Base-by-base conservation (phyloP, 129 eudicot species). In the Logfia minima region DNA sequence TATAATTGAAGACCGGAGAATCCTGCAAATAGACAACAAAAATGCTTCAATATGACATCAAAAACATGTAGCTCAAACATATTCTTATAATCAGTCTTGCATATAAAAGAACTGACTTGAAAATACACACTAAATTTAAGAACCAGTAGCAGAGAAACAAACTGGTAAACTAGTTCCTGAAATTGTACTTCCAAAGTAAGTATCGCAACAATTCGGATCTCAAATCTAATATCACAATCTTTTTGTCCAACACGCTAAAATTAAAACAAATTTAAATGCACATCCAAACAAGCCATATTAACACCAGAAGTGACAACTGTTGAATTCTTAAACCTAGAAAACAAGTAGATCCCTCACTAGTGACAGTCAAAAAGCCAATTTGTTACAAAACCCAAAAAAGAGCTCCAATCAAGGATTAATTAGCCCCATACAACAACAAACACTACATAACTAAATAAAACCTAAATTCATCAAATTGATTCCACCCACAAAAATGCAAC, bases 1-100 rank as follows among this genome's bases (percentile, higher is more conserved):
- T 86, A 77, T 88, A 95, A 78, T 86, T 90, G 31, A 88, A 95
- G 64, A 95, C 92, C 2, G 99, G 99, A 8, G 99, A 95, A 21
- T 95, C 96, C 99, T 95, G 99, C 90, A 82, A 39, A 23, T 6
- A 61, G 13, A 79, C 65, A 75, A 72, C 45, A 80, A 69, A 1
- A 65, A 22, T 13, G 7, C 73, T 68, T 81, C 51, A 81, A 55
- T 28, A 66, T 2, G 19, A 17, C 43, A 66, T 16, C 26, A 24
- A 32, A 32, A 66, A 52, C n/a, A 10, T 16, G 39, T 10, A 34
- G 13, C 52, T 32, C 24, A 16, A 4, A 45, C 21, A 21, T 11
- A 48, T 34, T 19, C 1, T 6, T 64, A n/a, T 21, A 66, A 67
- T 22, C 75, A 34, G n/a, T 65, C 18, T 66, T 26, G 71, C 68